Base-by-base conservation (phyloP, 495 filamentous ascomycete species). In the Xylaria sp. region DNA sequence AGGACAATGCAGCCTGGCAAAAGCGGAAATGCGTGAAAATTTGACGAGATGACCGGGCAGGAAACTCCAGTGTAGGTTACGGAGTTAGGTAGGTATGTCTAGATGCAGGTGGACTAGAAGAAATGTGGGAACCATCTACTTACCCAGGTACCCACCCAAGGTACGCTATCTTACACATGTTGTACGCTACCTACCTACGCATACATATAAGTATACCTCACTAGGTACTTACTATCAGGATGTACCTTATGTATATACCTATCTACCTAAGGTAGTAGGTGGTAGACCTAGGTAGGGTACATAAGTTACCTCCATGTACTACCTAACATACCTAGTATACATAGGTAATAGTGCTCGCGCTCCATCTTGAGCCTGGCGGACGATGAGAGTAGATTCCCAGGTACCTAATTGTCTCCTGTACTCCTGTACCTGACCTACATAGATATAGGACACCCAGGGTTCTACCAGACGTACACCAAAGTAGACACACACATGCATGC, bases 11-110 rank as follows among this genome's bases (percentile, higher is more conserved):
- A 67, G 64, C 64, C 55, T 69, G 44, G 57, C 53, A 26, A 61
- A 69, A 69, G 43, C 53, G 68, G 58, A 63, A 53, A 63, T 70
- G 44, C 35, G 59, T 63, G 57, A 63, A 69, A 70, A 70, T 69
- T 69, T 52, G 43, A 48, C 17, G 21, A 69, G 26, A 48, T 24
- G 55, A 55, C 53, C 43, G 52, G 52, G 52, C 52, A 26, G 50
- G 52, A 55, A 55, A 55, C 52, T 55, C 52, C 26, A 37, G 57
- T 37, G 33, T n/a, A 31, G 52, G 57, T 21, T 35, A 37, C 57
- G 57, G 57, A 59, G 57, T 31, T n/a, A n/a, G n/a, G n/a, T 26
- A 17, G 6, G 55, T n/a, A n/a, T n/a, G n/a, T n/a, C n/a, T n/a
- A 37, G 31, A 59, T 37, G 31, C 57, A 59, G 17, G 57, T 59